Conservation (phyloP, 164 flowering plant species). For the Aristolochia contorta region DNA sequence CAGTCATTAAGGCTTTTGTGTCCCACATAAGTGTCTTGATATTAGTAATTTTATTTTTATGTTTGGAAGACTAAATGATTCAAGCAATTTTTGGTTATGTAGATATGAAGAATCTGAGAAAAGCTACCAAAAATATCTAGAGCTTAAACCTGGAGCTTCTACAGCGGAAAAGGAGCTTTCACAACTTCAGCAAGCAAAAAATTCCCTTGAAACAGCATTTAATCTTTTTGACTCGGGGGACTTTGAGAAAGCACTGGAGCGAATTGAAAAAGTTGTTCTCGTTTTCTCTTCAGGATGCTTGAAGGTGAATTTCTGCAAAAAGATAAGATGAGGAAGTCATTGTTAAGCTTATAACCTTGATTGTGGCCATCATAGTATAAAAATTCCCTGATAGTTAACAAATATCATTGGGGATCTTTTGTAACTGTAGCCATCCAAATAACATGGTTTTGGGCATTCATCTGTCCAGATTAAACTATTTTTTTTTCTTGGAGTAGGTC, state of each 20-base stretch:
- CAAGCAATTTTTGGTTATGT: conserved; percentile 50
- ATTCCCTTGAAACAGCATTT: conserved; percentile 56
- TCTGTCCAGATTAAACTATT: too few relatives aligned
- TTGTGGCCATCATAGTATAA: too few relatives aligned
- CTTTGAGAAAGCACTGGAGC: conserved; percentile 62
- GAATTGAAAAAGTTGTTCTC: conserved; percentile 79
- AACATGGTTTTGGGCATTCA: too few relatives aligned
- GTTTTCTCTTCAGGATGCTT: conserved; percentile 90
- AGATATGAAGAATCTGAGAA: conserved; percentile 91
- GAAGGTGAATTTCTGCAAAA: conserved; percentile 24
- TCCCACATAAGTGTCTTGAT: too few relatives aligned
- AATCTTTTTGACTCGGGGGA: conserved; percentile 61
- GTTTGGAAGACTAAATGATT: conserved; percentile 39
- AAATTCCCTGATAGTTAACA: too few relatives aligned
- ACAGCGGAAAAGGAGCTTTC: conserved; percentile 85
- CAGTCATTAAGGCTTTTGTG: too few relatives aligned
- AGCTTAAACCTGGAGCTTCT: conserved; percentile 63
- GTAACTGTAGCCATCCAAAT: too few relatives aligned
- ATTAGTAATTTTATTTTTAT: conserved; percentile 13
- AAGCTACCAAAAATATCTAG: conserved; percentile 64
- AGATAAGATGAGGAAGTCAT: too few relatives aligned
- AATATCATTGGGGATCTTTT: too few relatives aligned
- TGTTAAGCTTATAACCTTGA: too few relatives aligned
- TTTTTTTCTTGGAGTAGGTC: too few relatives aligned
- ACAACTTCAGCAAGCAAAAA: conserved; percentile 69